Conservation (phyloP, 2,329 filamentous ascomycete species). For the Claviceps fusiformis region DNA sequence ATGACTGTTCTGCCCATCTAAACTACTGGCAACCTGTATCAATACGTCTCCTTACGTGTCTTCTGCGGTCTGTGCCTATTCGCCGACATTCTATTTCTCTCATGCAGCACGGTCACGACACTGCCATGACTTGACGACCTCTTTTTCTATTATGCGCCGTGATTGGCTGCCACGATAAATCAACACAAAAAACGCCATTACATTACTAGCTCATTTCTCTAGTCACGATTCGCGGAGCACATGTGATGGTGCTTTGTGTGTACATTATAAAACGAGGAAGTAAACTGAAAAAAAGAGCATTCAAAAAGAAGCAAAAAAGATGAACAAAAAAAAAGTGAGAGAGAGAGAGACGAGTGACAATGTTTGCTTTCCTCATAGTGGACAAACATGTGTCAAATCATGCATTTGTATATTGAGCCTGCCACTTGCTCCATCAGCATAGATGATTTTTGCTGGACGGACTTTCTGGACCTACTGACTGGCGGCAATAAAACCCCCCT, state of each 20-base stretch:
- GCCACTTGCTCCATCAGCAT: conserved; percentile 14
- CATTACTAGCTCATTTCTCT: conserved; percentile 12
- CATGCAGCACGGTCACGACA: conserved; percentile 22
- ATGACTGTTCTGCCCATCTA: conserved; percentile 12
- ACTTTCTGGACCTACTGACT: conserved; percentile 1
- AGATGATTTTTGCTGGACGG: conserved; percentile 14
- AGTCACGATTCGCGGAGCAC: conserved; percentile 16
- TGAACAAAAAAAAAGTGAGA: conserved; percentile 1
- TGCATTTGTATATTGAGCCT: conserved; percentile 22
- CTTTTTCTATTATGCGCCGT: conserved; percentile 19
- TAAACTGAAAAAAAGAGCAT: conserved; percentile 7
- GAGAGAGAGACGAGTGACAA: neutral
- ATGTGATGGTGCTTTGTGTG: conserved; percentile 17
- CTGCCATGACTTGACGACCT: conserved; percentile 28
- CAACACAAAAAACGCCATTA: conserved; percentile 9
- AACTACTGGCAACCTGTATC: conserved; percentile 18
- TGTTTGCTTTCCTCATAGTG: conserved; percentile 1
- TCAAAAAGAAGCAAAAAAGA: conserved; percentile 4
- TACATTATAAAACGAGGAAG: conserved; percentile 19
- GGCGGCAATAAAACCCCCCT: neutral
- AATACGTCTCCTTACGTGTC: conserved; percentile 5
- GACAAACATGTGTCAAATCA: conserved; percentile 10
- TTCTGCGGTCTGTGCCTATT: conserved; percentile 10
- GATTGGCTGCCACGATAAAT: conserved; percentile 16
- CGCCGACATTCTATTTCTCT: conserved; percentile 13